Evolutionary conservation across 345 rosid species (phyloP), one percentile per base, ranked within the genome.

Genomic region (Capsella bursapastoris): DNA sequence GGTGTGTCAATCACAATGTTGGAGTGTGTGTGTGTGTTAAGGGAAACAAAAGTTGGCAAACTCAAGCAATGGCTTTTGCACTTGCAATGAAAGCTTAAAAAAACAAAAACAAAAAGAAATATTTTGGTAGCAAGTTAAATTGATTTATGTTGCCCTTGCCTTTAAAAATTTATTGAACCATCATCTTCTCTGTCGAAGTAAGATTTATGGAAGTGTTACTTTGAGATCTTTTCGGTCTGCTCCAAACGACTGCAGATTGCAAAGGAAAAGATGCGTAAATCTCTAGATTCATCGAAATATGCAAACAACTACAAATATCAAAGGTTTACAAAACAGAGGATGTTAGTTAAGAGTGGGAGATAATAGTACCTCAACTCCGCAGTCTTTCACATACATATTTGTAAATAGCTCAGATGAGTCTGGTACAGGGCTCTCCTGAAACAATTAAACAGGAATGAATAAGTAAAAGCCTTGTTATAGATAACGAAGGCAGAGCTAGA

Each of bases 351-450:
- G 50, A 68, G n/a, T 37, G 57, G 48, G 38, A 53, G 10, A 29
- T 11, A 4, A 34, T 10, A n/a, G 72, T 89, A 95, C 98, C 99
- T 86, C 97, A 44, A 65, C 65, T 65, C 96, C 97, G 11, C 70
- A 74, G 65, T 92, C 98, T 82, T 95, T 92, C 53, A 66, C 90
- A 8, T 89, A 86, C 55, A 95, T 93, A 68, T 95, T 88, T 49
- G 89, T 73, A 79, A 88, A 95, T 66, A 95, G 94, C 73, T 90
- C 98, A 14, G 89, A 84, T 53, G 97, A 70, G 15, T 95, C 96
- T 15, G 99, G 99, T 86, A 92, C 81, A 3, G 98, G 96, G 76
- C 90, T 85, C 83, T 95, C 99, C 99, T 92, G 97, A 57, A 72
- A 56, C 25, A 74, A 28, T 68, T 70, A 15, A 40, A 72, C 25